Evolutionary conservation across 768 basidiomycete species (phyloP).

Genomic region (Tulasnella calospora): DNA sequence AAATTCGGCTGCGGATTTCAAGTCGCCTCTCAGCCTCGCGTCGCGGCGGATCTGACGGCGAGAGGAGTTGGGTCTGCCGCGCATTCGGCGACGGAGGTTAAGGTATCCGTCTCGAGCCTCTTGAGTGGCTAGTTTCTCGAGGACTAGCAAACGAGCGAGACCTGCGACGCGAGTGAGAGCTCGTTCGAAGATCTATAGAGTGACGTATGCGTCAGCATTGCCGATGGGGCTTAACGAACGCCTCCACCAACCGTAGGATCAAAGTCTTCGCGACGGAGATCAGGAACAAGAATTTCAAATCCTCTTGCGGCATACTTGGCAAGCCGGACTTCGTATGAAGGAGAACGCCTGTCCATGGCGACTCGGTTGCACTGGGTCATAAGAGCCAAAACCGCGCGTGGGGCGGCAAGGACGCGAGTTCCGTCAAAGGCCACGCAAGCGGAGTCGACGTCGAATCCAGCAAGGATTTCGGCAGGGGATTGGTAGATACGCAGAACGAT

Average conservation of each 20-base stretch:
- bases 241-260: slow-evolving; percentile 51
- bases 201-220: not conserved
- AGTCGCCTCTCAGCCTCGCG: slow-evolving; percentile 51
- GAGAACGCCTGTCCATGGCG: slow-evolving; percentile 57
- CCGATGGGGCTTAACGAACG: not conserved
- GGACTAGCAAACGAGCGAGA: slow-evolving; percentile 55
- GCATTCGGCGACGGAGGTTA: slow-evolving; percentile 46
- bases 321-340: slow-evolving; percentile 57
- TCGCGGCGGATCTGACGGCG: slow-evolving; percentile 35
- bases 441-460: slow-evolving; percentile 64
- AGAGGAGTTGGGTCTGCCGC: slow-evolving; percentile 44
- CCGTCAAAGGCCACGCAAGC: slow-evolving; percentile 57
- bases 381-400: slow-evolving; percentile 54
- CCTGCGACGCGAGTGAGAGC: slow-evolving; percentile 54
- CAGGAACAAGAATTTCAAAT: slow-evolving; percentile 56
- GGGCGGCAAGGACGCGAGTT: slow-evolving; percentile 54
- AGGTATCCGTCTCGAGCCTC: slow-evolving; percentile 47
- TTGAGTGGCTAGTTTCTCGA: slow-evolving; percentile 52
- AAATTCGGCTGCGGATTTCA: slow-evolving; percentile 45
- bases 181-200: slow-evolving; percentile 53
- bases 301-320: slow-evolving; percentile 53
- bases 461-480: slow-evolving; percentile 60
- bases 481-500: slow-evolving; percentile 60
- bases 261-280: slow-evolving; percentile 47
- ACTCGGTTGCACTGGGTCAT: slow-evolving; percentile 63